Percentiles rank a stretch among this genome's conserved stretches.
phyloP scores from a whole-genome alignment of 2,329 filamentous ascomycete species.

The Xylariaceae sp. region DNA sequence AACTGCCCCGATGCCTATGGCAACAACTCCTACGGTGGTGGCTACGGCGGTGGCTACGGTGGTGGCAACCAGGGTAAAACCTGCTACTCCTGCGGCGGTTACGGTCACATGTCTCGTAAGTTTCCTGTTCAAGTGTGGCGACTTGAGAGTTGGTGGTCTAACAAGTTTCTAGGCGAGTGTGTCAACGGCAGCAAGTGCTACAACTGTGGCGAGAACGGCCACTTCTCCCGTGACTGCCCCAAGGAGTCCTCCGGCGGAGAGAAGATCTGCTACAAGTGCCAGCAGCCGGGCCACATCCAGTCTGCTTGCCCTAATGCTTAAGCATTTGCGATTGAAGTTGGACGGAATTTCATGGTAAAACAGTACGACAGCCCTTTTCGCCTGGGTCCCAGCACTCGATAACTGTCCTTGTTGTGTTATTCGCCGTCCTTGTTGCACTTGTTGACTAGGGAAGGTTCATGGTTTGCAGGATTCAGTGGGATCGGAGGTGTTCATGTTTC shows the following conservation, averaged over 20 bases:
- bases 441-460: slow-evolving; percentile 6
- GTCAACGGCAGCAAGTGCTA: slow-evolving; percentile 99
- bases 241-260: slow-evolving; percentile 81
- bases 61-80: slow-evolving; percentile 59
- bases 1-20: slow-evolving; percentile 69
- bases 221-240: slow-evolving; percentile 93
- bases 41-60: slow-evolving; percentile 41
- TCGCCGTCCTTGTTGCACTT: neutral
- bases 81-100: slow-evolving; percentile 97
- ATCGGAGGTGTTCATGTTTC: slow-evolving; percentile 9
- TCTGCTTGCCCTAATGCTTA: slow-evolving; percentile 76
- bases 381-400: neutral
- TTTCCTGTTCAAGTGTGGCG: slow-evolving; percentile 20
- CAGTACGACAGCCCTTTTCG: slow-evolving; percentile 5
- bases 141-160: slow-evolving; percentile 9
- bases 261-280: slow-evolving; percentile 98
- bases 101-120: slow-evolving; percentile 88
- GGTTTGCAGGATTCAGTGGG: slow-evolving; percentile 3
- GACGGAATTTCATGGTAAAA: slow-evolving; percentile 10
- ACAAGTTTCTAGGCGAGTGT: slow-evolving; percentile 61
- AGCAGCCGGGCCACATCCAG: slow-evolving; percentile 82
- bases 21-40: slow-evolving; percentile 42
- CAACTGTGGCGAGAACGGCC: slow-evolving; percentile 93
- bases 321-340: slow-evolving; percentile 11
- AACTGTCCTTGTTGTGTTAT: slow-evolving; percentile 1